Evolutionary conservation across 2,329 filamentous ascomycete species (phyloP), one percentile per base, ranked within the genome.

Genomic region (Calonectria crousiana): DNA sequence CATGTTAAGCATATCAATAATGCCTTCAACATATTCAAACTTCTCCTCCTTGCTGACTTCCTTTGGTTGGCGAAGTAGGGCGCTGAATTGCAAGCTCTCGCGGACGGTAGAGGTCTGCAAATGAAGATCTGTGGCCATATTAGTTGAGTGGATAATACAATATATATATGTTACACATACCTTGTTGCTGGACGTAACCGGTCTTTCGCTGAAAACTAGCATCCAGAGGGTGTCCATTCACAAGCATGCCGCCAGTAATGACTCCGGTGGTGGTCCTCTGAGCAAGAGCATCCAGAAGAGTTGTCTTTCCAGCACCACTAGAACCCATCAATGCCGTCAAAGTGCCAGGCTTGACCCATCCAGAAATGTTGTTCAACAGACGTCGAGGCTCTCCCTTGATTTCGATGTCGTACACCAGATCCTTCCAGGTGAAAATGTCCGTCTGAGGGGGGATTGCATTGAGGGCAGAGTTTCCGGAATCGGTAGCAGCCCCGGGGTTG

Each of bases 321-420:
- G 90, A 89, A 60, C 91, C 89, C 89, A 91, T 91, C 23, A 96
- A 87, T 9, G 94, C 94, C 11, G 94, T 96, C 56, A 96, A 85
- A 18, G 94, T 96, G 53, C 95, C 95, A 2, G 95, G 95, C 83
- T 95, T 95, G 74, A 97, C 94, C 93, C 94, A 96, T 8, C 95
- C 95, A 79, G 93, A 91, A 2, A 96, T 93, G 71, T 95, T 87
- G 76, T 96, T 92, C 69, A 97, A 85, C 77, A 97, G 80, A 34
- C 92, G 90, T 23, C 94, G 90, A 3, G 87, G 84, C 77, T 94
- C 90, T 4, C 87, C 88, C 84, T 95, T 95, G 84, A 96, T 94
- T 78, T 92, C 90, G 78, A 90, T 87, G 60, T 89, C 86, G 69
- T 87, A 96, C 80, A 91, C 92, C 0, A 95, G 91, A 77, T 95